Conservation (phyloP, 1,139 yeast genomes). For the Scheffersomyces illinoinensis region DNA sequence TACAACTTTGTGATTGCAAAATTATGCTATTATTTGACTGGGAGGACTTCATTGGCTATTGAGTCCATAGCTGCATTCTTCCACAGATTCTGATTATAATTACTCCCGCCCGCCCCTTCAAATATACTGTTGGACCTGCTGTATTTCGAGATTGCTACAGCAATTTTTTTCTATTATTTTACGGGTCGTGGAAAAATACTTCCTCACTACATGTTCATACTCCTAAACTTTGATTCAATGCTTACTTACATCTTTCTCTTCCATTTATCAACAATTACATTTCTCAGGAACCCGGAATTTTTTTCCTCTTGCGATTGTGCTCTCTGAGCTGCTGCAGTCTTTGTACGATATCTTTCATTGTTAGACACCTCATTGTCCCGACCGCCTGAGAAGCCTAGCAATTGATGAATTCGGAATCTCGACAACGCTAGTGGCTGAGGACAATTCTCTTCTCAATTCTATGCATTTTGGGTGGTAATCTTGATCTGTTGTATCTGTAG, state of each 20-base stretch:
- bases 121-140: not conserved
- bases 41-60: not conserved
- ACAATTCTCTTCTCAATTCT: not conserved
- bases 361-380: not conserved
- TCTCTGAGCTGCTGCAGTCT: not conserved
- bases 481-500: not conserved
- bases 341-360: not conserved
- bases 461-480: not conserved
- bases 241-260: not conserved
- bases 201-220: not conserved
- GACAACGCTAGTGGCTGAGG: not conserved
- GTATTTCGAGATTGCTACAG: not conserved
- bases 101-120: not conserved
- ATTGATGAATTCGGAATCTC: not conserved
- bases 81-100: not conserved
- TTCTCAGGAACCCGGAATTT: not conserved
- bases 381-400: not conserved
- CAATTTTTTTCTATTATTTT: too few relatives aligned
- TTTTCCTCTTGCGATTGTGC: not conserved
- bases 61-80: not conserved
- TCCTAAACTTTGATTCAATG: not conserved
- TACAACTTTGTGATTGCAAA: not conserved
- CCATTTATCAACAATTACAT: not conserved
- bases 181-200: not conserved
- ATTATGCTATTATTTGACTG: not conserved